Conservation (phyloP, 805 yeast species). For the Groenewaldozyma tartarivorans region DNA sequence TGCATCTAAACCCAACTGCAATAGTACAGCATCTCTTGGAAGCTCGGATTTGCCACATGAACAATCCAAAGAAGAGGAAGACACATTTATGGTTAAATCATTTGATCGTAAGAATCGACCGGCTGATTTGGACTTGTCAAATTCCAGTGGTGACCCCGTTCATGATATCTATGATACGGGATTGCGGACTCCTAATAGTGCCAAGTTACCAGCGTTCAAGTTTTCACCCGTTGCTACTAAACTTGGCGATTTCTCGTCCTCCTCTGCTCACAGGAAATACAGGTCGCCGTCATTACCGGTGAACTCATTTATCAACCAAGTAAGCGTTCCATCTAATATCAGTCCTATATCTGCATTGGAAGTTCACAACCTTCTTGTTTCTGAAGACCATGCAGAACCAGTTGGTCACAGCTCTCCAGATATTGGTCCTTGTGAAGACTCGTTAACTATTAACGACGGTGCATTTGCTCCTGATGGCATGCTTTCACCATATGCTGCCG, state of each 20-base stretch:
- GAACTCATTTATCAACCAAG: constrained; percentile 5
- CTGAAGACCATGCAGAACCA: background rate
- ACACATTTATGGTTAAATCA: too few relatives aligned
- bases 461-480: background rate
- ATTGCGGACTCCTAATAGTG: constrained; percentile 6
- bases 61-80: too few relatives aligned
- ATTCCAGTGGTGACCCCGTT: background rate
- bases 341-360: constrained; percentile 2
- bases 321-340: constrained; percentile 7
- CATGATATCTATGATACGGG: constrained; percentile 1
- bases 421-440: background rate
- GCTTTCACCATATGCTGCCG: background rate
- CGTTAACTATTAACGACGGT: background rate
- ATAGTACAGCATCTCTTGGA: too few relatives aligned
- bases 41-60: too few relatives aligned
- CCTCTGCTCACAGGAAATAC: constrained; percentile 3
- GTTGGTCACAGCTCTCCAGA: background rate
- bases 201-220: background rate
- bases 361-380: background rate
- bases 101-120: too few relatives aligned
- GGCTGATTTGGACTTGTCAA: constrained; percentile 6
- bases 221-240: background rate
- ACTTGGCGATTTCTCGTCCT: background rate
- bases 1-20: too few relatives aligned
- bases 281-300: constrained; percentile 14